Evolutionary conservation across 768 basidiomycete species (phyloP).

Genomic region (Solioccasus polychromus): DNA sequence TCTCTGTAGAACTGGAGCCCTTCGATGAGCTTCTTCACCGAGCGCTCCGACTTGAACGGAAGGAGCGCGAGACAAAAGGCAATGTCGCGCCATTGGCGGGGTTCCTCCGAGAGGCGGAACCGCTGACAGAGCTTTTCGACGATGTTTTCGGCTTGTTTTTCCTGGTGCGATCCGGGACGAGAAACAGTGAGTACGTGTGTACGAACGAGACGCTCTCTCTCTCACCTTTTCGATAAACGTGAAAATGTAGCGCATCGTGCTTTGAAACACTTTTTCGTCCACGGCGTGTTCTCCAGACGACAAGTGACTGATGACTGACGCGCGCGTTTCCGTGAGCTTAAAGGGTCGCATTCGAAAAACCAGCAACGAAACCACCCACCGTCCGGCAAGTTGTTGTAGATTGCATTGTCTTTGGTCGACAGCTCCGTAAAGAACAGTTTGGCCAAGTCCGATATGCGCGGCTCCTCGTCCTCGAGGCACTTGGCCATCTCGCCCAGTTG

Average conservation of each 20-base stretch:
- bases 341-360: background rate
- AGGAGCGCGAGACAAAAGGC: constrained; percentile 92
- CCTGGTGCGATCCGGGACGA: constrained; percentile 48
- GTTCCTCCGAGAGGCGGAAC: constrained; percentile 83
- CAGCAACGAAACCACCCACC: constrained; percentile 42
- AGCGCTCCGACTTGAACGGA: constrained; percentile 96
- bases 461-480: constrained; percentile 90
- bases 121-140: constrained; percentile 98
- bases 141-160: constrained; percentile 97
- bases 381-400: constrained; percentile 98
- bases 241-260: constrained; percentile 94
- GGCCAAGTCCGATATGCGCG: constrained; percentile 88
- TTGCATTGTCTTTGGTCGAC: constrained; percentile 96
- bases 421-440: constrained; percentile 97
- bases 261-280: constrained; percentile 88
- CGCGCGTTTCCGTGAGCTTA: constrained; percentile 9
- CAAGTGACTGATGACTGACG: constrained; percentile 87
- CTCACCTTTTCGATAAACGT: constrained; percentile 91
- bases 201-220: background rate
- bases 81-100: constrained; percentile 96
- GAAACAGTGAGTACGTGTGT: no score
- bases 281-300: constrained; percentile 90
- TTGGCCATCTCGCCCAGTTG: constrained; percentile 99
- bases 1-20: constrained; percentile 91
- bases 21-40: constrained; percentile 94